phyloP scores from a whole-genome alignment of 208 protist species.

The Wallacemonas sp. region DNA sequence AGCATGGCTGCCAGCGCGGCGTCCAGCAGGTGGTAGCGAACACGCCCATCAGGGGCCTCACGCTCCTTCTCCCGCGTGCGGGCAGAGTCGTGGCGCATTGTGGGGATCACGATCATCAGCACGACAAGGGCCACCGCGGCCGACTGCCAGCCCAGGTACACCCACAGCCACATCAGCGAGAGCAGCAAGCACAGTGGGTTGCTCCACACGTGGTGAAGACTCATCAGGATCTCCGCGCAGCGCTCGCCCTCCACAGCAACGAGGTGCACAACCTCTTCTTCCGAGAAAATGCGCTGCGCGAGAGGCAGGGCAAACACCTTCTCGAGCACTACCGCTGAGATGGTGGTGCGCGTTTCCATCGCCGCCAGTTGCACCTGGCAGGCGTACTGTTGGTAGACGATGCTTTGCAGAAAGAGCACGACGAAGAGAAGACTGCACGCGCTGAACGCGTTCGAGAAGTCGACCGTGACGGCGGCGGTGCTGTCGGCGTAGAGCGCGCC shows the following conservation, averaged over 20 bases:
- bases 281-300: conserved; percentile 56
- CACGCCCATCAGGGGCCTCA: conserved; percentile 8
- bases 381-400: conserved; percentile 42
- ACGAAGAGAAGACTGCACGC: conserved; percentile 24
- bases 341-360: conserved; percentile 49
- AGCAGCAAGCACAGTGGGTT: conserved; percentile 35
- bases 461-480: conserved; percentile 10
- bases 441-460: conserved; percentile 21
- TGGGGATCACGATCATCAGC: conserved; percentile 26
- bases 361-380: conserved; percentile 38
- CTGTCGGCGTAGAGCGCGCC: conserved; percentile 9
- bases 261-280: conserved; percentile 47
- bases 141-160: conserved; percentile 36
- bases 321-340: conserved; percentile 55
- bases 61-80: conserved; percentile 29
- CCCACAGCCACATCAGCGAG: conserved; percentile 27
- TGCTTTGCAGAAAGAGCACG: conserved; percentile 41
- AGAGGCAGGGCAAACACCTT: conserved; percentile 57
- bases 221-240: conserved; percentile 29
- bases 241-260: conserved; percentile 42
- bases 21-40: conserved; percentile 39
- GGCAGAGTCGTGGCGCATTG: conserved; percentile 21
- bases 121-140: conserved; percentile 30
- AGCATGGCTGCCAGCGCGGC: conserved; percentile 36
- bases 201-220: conserved; percentile 60